Evolutionary conservation across 768 basidiomycete genomes (phyloP), one percentile per base, ranked within the genome.

Genomic region (Galerina sulciceps): DNA sequence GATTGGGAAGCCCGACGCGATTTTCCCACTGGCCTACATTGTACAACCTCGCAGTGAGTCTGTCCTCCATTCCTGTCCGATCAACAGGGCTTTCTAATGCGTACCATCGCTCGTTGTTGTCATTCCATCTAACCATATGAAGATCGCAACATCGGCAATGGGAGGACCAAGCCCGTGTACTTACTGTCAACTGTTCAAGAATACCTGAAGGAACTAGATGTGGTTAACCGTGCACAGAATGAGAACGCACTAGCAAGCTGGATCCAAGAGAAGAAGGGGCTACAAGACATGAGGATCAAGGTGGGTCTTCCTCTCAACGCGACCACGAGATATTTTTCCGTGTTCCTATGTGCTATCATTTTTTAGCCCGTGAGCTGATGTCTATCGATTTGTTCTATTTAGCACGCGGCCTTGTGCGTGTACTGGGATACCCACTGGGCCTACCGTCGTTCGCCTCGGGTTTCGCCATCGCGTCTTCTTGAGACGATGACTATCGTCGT

Each of bases 351-450:
- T 37, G 22, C 37, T 51, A 38, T 22, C 14, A 38, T 22, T 14
- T 17, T 51, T 15, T 20, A 22, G 40, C 49, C 10, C 40, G 49
- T 38, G 44, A 14, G 20, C 41, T 48, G 35, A 44, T 44, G 38
- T n/a, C 23, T 42, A 23, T 42, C 18, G 36, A 36, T 41, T 13
- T 22, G 20, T 42, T 18, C 36, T 26, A 13, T 9, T 13, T 49
- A 77, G 76, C 75, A 75, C 55, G 73, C 75, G 3, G 60, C 67
- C 17, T 53, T 73, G n/a, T 77, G 75, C 55, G 74, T 76, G 56
- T 68, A 66, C 26, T 76, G 76, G 73, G 60, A 63, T 53, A 59
- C 61, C 10, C 68, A 70, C 45, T 76, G 70, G 74, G 60, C 61
- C 6, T 64, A 59, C 55, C 60, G 60, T 10, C 58, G 60, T 40